phyloP scores from a whole-genome alignment of 1,139 yeast species.

The Sugiyamaella grinbergsii region DNA sequence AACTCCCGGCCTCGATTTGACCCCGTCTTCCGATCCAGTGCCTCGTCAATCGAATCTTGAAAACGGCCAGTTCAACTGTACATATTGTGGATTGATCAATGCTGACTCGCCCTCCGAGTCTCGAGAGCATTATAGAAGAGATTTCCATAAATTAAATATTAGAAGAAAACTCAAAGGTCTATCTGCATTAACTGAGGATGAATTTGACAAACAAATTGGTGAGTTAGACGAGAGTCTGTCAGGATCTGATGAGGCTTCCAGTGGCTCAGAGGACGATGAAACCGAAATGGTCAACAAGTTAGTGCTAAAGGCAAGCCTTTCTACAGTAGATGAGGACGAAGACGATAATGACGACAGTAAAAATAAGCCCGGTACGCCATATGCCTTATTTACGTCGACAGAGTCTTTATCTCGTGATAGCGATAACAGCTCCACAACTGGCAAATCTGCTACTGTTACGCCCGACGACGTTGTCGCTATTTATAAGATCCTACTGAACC shows the following conservation, averaged over 20 bases:
- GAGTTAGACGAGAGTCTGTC: constrained; percentile 58
- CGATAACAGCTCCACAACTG: constrained; percentile 38
- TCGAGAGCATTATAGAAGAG: constrained; percentile 60
- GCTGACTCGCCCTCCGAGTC: constrained; percentile 36
- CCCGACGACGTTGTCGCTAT: constrained; percentile 59
- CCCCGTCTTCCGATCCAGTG: constrained; percentile 7
- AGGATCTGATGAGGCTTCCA: constrained; percentile 43
- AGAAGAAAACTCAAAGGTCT: constrained; percentile 55
- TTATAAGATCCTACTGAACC: constrained; percentile 65
- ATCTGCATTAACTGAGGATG: constrained; percentile 54
- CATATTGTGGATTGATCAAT: constrained; percentile 29
- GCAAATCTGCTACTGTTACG: constrained; percentile 26
- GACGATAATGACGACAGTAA: constrained; percentile 29
- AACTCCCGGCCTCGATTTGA: constrained; percentile 8
- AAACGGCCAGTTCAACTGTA: constrained; percentile 21
- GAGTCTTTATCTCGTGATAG: no score
- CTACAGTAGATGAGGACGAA: constrained; percentile 23
- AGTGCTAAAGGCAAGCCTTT: constrained; percentile 25
- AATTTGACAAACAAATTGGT: constrained; percentile 60
- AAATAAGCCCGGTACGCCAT: constrained; percentile 53
- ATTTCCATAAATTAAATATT: constrained; percentile 61
- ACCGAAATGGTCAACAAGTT: constrained; percentile 1
- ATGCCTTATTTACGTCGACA: constrained; percentile 55
- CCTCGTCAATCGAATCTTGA: constrained; percentile 4
- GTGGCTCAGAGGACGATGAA: constrained; percentile 42